Evolutionary conservation across 768 basidiomycete species (phyloP).

Genomic region (Tylopilus sp.): DNA sequence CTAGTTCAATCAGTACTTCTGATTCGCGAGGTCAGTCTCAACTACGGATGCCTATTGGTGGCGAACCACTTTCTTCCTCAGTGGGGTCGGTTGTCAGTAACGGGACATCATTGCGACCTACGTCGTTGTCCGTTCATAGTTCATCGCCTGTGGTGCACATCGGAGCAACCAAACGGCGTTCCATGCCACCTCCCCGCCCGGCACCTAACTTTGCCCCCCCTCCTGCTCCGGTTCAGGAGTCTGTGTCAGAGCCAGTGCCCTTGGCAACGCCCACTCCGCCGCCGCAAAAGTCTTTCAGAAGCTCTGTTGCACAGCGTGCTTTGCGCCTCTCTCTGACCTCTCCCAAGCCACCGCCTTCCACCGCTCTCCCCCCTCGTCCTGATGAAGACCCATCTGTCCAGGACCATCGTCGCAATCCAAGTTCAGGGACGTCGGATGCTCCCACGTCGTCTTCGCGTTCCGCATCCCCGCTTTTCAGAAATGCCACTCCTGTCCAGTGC

Average conservation of each 20-base stretch:
- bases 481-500: slow-evolving; percentile 24
- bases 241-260: background rate
- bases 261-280: slow-evolving; percentile 5
- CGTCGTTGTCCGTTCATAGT: slow-evolving; percentile 20
- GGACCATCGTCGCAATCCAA: slow-evolving; percentile 33
- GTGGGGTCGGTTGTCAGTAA: slow-evolving; percentile 2
- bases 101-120: slow-evolving; percentile 13
- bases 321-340: slow-evolving; percentile 57
- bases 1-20: slow-evolving; percentile 40
- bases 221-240: slow-evolving; percentile 50
- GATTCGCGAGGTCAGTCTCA: slow-evolving; percentile 32
- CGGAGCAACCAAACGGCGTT: slow-evolving; percentile 46
- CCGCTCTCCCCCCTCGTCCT: slow-evolving; percentile 61
- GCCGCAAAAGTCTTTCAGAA: slow-evolving; percentile 44
- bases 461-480: slow-evolving; percentile 34
- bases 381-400: slow-evolving; percentile 42
- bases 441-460: slow-evolving; percentile 44
- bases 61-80: slow-evolving; percentile 12
- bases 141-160: slow-evolving; percentile 12
- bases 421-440: slow-evolving; percentile 32
- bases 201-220: slow-evolving; percentile 69
- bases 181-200: slow-evolving; percentile 73
- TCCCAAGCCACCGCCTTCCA: slow-evolving; percentile 62
- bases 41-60: slow-evolving; percentile 5
- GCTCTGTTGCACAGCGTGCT: slow-evolving; percentile 54